Base-by-base conservation (phyloP, 1,284 basidiomycete genomes). In the Bondarzewia mesenterica region DNA sequence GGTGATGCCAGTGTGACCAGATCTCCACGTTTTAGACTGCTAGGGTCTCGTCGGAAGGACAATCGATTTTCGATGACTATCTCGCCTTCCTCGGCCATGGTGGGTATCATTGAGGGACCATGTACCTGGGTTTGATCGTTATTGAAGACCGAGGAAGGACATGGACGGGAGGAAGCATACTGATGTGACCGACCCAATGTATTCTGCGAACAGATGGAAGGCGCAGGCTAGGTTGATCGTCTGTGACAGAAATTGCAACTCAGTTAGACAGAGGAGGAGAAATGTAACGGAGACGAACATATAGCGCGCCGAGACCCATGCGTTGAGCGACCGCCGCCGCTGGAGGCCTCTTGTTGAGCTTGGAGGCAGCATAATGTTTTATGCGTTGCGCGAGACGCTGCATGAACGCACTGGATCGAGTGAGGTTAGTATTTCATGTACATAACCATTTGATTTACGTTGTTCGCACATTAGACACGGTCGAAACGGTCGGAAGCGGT, bases 51-150 rank as follows among this genome's bases (percentile, higher is more conserved):
- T 35, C 77, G 67, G 49, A 73, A 65, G 4, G 82, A 77, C 44
- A 85, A 55, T 35, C 75, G 73, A 54, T 80, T 74, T 63, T 88
- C 83, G 21, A 89, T 57, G 23, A 81, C 74, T 15, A 76, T 53
- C 61, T 89, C 86, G 18, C 78, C 82, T 2, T 62, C 57, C 16
- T 70, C 63, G 27, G 75, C 77, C 46, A 94, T 72, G 0, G 91
- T 93, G 3, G 90, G 89, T 22, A 93, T 72, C 91, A 94, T 94
- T 43, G 90, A 93, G n/a, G 85, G 82, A 2, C 92, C 92, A 32
- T 54, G 54, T 16, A 65, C 64, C 71, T 73, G 42, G 26, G 35
- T n/a, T 27, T 48, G 18, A 51, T 39, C 27, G n/a, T 38, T 32
- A 18, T 40, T 6, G 16, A 8, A 32, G 42, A 25, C 8, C n/a